These are phyloP conservation scores for Benincasa hispida DNA, from an alignment of 306 rosid genomes.

Conservation along the genomic window DNA sequence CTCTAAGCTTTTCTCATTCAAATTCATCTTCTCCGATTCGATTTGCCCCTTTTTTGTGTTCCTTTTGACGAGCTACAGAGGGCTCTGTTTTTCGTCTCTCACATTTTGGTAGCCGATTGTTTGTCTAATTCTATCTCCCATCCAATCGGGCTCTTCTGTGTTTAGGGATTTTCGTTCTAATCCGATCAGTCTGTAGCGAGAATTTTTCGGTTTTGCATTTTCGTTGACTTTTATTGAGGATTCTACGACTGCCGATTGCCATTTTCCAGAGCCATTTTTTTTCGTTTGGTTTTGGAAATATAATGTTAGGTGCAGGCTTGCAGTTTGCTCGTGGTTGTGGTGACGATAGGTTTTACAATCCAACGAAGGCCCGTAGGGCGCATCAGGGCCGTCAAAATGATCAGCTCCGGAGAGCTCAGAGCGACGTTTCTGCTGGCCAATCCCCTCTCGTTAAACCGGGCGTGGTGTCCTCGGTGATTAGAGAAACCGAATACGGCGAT, in stretches of 20 bases:
- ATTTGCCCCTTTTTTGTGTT: background rate
- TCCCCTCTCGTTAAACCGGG: background rate
- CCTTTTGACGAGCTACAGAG: background rate
- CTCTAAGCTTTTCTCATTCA: background rate
- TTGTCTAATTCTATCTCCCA: background rate
- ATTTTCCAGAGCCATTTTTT: slow-evolving; percentile 12
- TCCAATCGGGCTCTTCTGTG: background rate
- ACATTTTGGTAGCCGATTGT: background rate
- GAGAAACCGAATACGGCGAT: slow-evolving; percentile 31
- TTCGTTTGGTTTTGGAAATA: slow-evolving; percentile 4
- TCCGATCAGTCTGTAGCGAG: background rate
- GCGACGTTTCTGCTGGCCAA: slow-evolving; percentile 2
- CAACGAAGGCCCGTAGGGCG: slow-evolving; percentile 41
- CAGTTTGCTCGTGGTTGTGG: slow-evolving; percentile 50
- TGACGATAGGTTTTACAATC: slow-evolving; percentile 51
- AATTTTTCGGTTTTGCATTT: background rate
- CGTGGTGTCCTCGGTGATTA: background rate
- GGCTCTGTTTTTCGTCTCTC: slow-evolving; percentile 1
- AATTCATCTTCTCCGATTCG: background rate
- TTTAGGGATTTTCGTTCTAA: background rate
- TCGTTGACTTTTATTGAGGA: slow-evolving; percentile 12
- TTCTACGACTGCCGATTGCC: slow-evolving; percentile 23
- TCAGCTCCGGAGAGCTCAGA: slow-evolving; percentile 9
- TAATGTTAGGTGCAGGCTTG: slow-evolving; percentile 53
- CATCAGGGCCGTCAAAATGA: slow-evolving; percentile 16